These are phyloP conservation scores for Tylopilus rubrobrunneus DNA, from an alignment of 768 basidiomycete genomes.

Conservation along the genomic window DNA sequence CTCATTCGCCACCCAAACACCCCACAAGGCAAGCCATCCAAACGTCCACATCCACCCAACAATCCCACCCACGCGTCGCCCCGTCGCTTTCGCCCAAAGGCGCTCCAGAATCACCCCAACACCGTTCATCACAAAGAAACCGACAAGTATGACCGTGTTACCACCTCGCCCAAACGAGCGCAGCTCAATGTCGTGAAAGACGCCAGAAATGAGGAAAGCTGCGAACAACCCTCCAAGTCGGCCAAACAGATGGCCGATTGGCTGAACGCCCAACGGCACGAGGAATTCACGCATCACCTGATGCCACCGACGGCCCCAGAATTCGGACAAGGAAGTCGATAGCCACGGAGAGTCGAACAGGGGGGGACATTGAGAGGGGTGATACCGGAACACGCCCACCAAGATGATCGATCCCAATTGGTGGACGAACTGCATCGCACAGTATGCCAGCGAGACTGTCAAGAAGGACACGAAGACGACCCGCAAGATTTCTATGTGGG, in stretches of 20 bases:
- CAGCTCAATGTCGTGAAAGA: slow-evolving; percentile 54
- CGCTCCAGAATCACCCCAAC: slow-evolving; percentile 50
- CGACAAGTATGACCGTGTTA: slow-evolving; percentile 38
- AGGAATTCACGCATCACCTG: slow-evolving; percentile 59
- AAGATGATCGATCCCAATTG: slow-evolving; percentile 40
- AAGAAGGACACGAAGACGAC: slow-evolving; percentile 42
- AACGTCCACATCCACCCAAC: slow-evolving; percentile 51
- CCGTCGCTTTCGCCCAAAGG: slow-evolving; percentile 39
- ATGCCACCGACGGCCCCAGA: slow-evolving; percentile 67
- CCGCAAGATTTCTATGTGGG: slow-evolving; percentile 31
- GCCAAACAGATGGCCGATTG: slow-evolving; percentile 43
- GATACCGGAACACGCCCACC: slow-evolving; percentile 44
- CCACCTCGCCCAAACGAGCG: slow-evolving; percentile 28
- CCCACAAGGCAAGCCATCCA: slow-evolving; percentile 48
- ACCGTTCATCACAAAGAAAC: slow-evolving; percentile 54
- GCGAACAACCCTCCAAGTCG: slow-evolving; percentile 49
- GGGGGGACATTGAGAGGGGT: slow-evolving; percentile 57
- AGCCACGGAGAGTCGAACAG: slow-evolving; percentile 55
- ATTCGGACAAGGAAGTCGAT: slow-evolving; percentile 53
- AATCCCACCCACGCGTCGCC: slow-evolving; percentile 42
- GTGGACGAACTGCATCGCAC: slow-evolving; percentile 42
- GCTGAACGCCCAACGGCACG: slow-evolving; percentile 44
- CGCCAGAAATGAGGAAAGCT: slow-evolving; percentile 54
- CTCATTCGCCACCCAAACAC: slow-evolving; percentile 43
- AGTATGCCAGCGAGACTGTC: slow-evolving; percentile 35